phyloP scores from a whole-genome alignment of 768 basidiomycete species.

The Rhodotorula toruloides region DNA sequence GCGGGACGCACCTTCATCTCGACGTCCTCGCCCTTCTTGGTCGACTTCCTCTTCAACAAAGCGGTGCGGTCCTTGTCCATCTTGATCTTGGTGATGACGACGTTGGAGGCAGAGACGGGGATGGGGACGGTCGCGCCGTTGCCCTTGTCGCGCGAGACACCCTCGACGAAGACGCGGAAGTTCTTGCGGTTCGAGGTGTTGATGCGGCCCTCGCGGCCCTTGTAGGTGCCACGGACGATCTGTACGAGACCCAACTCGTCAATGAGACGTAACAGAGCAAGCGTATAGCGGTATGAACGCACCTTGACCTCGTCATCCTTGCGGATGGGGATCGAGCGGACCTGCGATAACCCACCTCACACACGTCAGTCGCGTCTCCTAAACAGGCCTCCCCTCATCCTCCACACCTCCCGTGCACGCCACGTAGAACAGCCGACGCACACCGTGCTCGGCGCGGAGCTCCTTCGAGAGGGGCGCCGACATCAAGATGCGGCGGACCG shows the following conservation, averaged over 20 bases:
- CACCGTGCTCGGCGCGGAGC: conserved; percentile 78
- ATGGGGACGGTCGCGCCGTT: conserved; percentile 91
- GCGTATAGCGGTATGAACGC: not conserved
- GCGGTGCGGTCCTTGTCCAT: conserved; percentile 62
- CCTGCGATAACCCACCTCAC: conserved; percentile 50
- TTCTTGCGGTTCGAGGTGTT: conserved; percentile 52
- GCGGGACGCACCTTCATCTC: conserved; percentile 42
- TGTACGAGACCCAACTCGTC: conserved; percentile 43
- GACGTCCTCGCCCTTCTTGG: conserved; percentile 43
- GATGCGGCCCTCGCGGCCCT: conserved; percentile 97
- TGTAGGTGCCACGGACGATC: conserved; percentile 95
- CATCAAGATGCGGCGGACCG: conserved; percentile 95
- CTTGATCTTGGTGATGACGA: conserved; percentile 88
- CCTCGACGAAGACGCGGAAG: conserved; percentile 97
- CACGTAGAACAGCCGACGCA: conserved; percentile 52
- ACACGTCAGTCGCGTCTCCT: not conserved
- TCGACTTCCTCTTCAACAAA: conserved; percentile 45
- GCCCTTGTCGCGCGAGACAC: conserved; percentile 94
- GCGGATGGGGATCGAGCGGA: conserved; percentile 86
- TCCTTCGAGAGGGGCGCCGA: conserved; percentile 92
- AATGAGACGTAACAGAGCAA: not conserved
- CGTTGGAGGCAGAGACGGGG: conserved; percentile 93
- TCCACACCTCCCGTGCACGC: not conserved
- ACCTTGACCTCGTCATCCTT: conserved; percentile 87
- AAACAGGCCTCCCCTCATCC: not conserved